A percentile compares a stretch with the other conserved stretches of the same genome.
These are phyloP conservation scores for Yamagishiella unicocca DNA, from an alignment of 139 green algal species.

Conservation along the genomic window DNA sequence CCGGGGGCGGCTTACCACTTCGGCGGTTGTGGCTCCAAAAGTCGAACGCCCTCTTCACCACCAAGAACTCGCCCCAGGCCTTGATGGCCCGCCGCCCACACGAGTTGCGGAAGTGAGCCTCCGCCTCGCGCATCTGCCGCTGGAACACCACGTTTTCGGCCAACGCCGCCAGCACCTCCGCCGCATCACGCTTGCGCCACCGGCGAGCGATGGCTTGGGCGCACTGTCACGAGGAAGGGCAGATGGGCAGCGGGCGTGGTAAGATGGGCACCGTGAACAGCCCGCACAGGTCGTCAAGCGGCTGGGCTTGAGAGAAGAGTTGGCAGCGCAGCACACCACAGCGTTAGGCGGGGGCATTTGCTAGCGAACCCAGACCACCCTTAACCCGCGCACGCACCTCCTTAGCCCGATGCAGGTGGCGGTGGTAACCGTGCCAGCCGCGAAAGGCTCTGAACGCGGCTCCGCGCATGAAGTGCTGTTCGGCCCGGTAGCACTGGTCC, in stretches of 20 bases:
- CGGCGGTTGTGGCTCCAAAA: conserved; percentile 55
- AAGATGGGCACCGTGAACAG: background rate
- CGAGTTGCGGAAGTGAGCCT: background rate
- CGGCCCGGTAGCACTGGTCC: background rate
- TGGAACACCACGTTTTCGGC: conserved; percentile 2
- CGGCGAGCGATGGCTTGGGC: conserved; percentile 1
- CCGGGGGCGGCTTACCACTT: conserved; percentile 7
- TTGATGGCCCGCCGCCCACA: background rate
- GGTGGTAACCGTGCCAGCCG: conserved; percentile 13
- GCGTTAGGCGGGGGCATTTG: too few species aligned
- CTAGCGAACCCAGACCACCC: too few species aligned
- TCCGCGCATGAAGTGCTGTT: background rate
- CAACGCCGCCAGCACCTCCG: conserved; percentile 6
- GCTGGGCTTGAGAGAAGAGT: too few species aligned
- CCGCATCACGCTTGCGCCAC: conserved; percentile 18
- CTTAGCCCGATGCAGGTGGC: conserved; percentile 9
- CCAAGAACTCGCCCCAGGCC: conserved; percentile 34
- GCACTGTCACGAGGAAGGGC: conserved; percentile 2
- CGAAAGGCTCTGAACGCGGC: background rate
- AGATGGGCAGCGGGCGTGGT: background rate
- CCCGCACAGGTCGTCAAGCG: too few species aligned
- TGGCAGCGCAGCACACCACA: too few species aligned
- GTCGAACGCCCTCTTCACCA: conserved; percentile 22
- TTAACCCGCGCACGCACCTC: background rate
- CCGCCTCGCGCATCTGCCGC: conserved; percentile 42